These are phyloP conservation scores for Colletotrichum australisinense DNA, from an alignment of 2,329 filamentous ascomycete genomes.

Conservation along the genomic window DNA sequence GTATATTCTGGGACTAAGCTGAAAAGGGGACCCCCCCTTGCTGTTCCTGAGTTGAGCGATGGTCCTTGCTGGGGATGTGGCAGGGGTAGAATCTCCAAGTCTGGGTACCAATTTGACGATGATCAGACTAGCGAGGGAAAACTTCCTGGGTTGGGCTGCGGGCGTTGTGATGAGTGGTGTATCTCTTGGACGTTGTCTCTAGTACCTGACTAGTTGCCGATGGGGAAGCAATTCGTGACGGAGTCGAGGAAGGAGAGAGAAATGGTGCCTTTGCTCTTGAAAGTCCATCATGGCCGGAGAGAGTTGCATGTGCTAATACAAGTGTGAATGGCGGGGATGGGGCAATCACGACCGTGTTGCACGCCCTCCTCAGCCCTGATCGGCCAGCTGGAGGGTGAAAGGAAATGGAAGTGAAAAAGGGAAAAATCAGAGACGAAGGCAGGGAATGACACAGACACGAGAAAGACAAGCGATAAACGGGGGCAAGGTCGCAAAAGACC, in stretches of 20 bases:
- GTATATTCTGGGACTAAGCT: not conserved
- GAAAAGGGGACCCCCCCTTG: constrained; percentile 9
- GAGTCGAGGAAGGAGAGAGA: not conserved
- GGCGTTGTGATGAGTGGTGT: constrained; percentile 14
- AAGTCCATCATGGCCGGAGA: not conserved
- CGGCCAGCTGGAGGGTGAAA: not conserved
- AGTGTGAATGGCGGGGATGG: not conserved
- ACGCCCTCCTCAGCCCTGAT: not conserved
- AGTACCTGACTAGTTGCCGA: constrained; percentile 11
- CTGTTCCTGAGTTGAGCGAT: constrained; percentile 16
- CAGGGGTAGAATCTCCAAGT: constrained; percentile 29
- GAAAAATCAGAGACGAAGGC: not conserved
- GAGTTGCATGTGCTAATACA: not conserved
- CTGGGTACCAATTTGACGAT: constrained; percentile 32
- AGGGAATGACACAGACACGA: not conserved
- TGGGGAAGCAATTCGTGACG: not conserved
- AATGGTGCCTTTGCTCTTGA: not conserved
- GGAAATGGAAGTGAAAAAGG: not conserved
- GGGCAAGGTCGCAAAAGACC: not conserved
- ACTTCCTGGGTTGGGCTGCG: constrained; percentile 3
- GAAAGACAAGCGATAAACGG: not conserved
- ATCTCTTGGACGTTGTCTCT: constrained; percentile 4
- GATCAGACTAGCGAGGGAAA: constrained; percentile 28
- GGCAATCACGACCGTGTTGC: not conserved
- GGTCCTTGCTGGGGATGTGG: constrained; percentile 22